These are phyloP conservation scores for Liquidambar formosana DNA, from an alignment of 164 flowering plant species.

Conservation along the genomic window DNA sequence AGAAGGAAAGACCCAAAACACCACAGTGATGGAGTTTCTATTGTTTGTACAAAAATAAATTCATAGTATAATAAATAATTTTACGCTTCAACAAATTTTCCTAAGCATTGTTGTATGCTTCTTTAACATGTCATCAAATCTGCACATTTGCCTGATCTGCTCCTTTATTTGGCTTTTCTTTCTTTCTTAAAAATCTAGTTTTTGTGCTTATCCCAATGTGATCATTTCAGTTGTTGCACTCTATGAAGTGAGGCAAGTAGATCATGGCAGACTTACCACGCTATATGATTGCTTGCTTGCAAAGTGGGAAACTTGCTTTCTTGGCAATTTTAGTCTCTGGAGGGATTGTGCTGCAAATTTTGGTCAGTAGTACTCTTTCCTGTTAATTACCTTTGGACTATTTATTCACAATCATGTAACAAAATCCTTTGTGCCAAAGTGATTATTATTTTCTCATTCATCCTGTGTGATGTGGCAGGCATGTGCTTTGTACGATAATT, in stretches of 20 bases:
- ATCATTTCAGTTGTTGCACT: constrained; percentile 5
- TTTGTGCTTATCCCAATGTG: not conserved
- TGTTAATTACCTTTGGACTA: not conserved
- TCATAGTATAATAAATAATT: too few relatives aligned
- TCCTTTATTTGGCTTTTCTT: too few relatives aligned
- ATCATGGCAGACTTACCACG: constrained; percentile 78
- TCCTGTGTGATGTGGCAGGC: constrained; percentile 57
- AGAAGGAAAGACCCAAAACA: too few relatives aligned
- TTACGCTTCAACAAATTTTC: not conserved
- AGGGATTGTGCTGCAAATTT: constrained; percentile 83
- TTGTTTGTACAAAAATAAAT: too few relatives aligned
- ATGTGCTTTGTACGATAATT: constrained; percentile 88
- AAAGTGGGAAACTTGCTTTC: constrained; percentile 73
- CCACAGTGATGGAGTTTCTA: too few relatives aligned
- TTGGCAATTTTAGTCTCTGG: constrained; percentile 91
- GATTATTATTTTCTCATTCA: constrained; percentile 1
- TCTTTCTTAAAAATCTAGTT: not conserved
- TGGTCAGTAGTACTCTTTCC: constrained; percentile 50
- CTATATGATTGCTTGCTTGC: constrained; percentile 64
- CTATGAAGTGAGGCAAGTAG: constrained; percentile 34
- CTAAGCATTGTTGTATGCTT: not conserved
- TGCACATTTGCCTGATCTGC: not conserved
- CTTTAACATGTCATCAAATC: not conserved
- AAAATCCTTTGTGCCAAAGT: not conserved
- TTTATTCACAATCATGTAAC: not conserved